Conservation (phyloP, 805 yeast genomes). For the Saccharomyces paradoxus region DNA sequence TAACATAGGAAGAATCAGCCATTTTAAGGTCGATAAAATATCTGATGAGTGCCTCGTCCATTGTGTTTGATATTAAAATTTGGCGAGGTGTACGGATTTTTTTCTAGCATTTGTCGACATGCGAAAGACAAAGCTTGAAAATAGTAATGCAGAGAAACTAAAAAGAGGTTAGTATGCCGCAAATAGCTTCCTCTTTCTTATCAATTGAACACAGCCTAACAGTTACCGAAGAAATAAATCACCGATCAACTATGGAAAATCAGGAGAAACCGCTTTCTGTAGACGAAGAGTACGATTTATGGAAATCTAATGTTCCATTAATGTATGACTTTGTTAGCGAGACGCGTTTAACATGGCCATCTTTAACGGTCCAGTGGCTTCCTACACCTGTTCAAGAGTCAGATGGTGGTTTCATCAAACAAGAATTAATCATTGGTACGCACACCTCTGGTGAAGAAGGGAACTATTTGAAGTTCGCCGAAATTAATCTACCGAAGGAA, state of each 20-base stretch:
- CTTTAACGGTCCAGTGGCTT: conserved; percentile 70
- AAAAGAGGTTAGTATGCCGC: background rate
- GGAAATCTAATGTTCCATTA: conserved; percentile 73
- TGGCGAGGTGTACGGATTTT: background rate
- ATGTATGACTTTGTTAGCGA: conserved; percentile 81
- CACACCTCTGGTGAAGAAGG: conserved; percentile 65
- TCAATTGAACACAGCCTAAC: background rate
- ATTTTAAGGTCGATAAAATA: background rate
- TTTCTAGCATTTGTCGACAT: background rate
- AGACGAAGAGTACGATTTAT: conserved; percentile 58
- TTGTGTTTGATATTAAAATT: background rate
- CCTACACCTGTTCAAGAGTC: conserved; percentile 30
- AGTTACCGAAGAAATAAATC: background rate
- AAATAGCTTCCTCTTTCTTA: background rate
- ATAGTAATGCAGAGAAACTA: background rate
- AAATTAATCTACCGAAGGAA: conserved; percentile 49
- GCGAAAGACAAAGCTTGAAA: background rate
- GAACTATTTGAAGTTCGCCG: conserved; percentile 58
- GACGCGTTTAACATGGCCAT: conserved; percentile 76
- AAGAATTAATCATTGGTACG: conserved; percentile 58
- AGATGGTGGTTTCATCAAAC: conserved; percentile 30
- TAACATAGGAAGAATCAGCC: background rate
- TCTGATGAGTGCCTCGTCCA: background rate
- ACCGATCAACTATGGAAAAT: background rate
- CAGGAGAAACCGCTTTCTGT: conserved; percentile 26